Evolutionary conservation across 2,329 filamentous ascomycete genomes (phyloP), one percentile per base, ranked within the genome.

Genomic region (Talaromyces sp.): DNA sequence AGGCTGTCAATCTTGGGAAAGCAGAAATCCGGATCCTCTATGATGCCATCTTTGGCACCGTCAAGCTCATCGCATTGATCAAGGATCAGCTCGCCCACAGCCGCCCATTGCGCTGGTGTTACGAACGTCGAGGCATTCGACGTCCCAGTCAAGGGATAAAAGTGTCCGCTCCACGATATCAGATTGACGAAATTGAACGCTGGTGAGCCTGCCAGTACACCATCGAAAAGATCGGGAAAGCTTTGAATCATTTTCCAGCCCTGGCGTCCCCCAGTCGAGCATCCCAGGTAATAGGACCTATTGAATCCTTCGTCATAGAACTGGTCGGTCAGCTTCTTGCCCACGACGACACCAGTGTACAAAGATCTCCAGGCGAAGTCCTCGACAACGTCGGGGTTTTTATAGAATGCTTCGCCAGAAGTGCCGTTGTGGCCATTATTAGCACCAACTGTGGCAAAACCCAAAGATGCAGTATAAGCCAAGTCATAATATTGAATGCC

Each of bases 221-320:
- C 78, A 57, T 81, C 79, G 58, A 73, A 80, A 55, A 66, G 64
- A 62, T 59, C 58, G 0, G 58, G 58, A 59, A 65, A 79, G 13
- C 73, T 71, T 64, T 80, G 76, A 8, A 77, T 71, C 62, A 77
- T 74, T 38, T 70, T 74, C 72, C 74, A 77, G 19, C 78, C 81
- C 66, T 82, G 76, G 49, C 80, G 75, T 0, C 80, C 78, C 13
- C 78, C 79, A 35, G 79, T 75, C 13, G 78, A 80, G 66, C 79
- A 82, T 17, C 78, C 79, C 6, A 51, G 35, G 24, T 60, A 60
- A 27, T 60, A 60, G 1, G 53, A 66, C 7, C 53, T 54, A 10
- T 58, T 54, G 14, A 43, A 54, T 21, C 43, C 24, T 24, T 50
- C 43, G 9, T 50, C 43, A 61, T 80, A 80, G 68, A 78, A 79